phyloP scores from a whole-genome alignment of 257 asterid species.

The Pogostemon cablin region DNA sequence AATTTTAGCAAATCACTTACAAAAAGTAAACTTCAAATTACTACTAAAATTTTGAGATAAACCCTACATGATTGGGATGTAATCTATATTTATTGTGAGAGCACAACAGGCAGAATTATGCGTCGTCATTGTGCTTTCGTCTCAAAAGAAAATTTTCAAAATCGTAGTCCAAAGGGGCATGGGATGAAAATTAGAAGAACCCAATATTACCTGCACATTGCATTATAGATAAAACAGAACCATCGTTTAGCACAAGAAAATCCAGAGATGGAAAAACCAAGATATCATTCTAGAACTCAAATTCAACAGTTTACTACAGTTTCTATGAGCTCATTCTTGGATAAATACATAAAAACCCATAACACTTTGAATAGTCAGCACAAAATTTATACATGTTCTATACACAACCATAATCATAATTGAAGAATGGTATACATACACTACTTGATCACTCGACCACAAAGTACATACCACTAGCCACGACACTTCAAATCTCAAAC shows the following conservation, averaged over 20 bases:
- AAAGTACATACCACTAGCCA: constrained; percentile 37
- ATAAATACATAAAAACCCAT: constrained; percentile 29
- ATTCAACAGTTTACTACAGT: constrained; percentile 10
- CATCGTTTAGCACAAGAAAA: no score
- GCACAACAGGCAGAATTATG: no score
- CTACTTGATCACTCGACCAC: constrained; percentile 21
- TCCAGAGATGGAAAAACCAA: background rate
- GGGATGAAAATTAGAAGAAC: no score
- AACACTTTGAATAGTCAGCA: constrained; percentile 9
- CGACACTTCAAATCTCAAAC: constrained; percentile 24
- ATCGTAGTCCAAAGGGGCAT: no score
- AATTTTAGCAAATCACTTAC: no score
- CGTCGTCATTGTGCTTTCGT: no score
- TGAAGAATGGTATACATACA: constrained; percentile 41
- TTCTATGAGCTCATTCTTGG: constrained; percentile 20
- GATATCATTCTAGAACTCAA: background rate
- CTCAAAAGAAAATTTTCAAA: no score
- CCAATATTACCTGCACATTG: no score
- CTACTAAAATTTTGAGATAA: no score
- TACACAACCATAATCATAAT: constrained; percentile 36
- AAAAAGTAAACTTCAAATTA: no score
- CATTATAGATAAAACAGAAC: background rate
- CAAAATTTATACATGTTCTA: constrained; percentile 31
- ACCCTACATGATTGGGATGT: no score
- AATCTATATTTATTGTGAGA: no score